Conservation (phyloP, 345 rosid genomes). For the Brassica rapa region DNA sequence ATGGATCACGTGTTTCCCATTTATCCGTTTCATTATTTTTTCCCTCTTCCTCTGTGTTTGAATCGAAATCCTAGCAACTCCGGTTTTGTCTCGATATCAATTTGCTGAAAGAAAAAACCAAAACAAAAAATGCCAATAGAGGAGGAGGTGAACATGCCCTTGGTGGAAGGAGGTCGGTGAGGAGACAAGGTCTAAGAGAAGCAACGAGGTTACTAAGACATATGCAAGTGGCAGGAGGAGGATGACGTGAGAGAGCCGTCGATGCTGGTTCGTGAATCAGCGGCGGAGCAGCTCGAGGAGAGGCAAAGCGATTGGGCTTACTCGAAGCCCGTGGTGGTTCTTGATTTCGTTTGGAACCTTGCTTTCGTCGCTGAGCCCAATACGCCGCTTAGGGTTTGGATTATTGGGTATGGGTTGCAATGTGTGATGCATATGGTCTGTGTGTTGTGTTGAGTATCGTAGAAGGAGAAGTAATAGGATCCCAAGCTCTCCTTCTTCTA, state of each 20-base stretch:
- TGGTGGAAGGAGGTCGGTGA: constrained; percentile 47
- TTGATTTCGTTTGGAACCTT: constrained; percentile 82
- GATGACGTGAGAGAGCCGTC: constrained; percentile 70
- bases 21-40: too few relatives aligned
- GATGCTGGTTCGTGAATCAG: constrained; percentile 87
- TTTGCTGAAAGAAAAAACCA: too few relatives aligned
- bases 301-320: constrained; percentile 99
- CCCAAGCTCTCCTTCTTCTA: constrained; percentile 25
- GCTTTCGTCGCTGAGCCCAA: constrained; percentile 75
- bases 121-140: too few relatives aligned
- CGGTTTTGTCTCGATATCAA: too few relatives aligned
- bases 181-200: constrained; percentile 73
- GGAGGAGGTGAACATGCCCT: not conserved
- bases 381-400: constrained; percentile 83
- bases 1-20: too few relatives aligned
- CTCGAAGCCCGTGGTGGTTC: constrained; percentile 85
- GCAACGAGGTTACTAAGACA: constrained; percentile 73
- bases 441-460: constrained; percentile 70
- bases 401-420: constrained; percentile 77
- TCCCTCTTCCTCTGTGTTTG: too few relatives aligned
- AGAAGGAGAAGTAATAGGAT: constrained; percentile 56
- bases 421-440: constrained; percentile 85
- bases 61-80: too few relatives aligned
- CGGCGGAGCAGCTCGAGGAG: constrained; percentile 96
- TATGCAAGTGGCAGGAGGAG: constrained; percentile 86